phyloP scores from a whole-genome alignment of 139 green algal genomes.

The Chlamydomonas sp. region DNA sequence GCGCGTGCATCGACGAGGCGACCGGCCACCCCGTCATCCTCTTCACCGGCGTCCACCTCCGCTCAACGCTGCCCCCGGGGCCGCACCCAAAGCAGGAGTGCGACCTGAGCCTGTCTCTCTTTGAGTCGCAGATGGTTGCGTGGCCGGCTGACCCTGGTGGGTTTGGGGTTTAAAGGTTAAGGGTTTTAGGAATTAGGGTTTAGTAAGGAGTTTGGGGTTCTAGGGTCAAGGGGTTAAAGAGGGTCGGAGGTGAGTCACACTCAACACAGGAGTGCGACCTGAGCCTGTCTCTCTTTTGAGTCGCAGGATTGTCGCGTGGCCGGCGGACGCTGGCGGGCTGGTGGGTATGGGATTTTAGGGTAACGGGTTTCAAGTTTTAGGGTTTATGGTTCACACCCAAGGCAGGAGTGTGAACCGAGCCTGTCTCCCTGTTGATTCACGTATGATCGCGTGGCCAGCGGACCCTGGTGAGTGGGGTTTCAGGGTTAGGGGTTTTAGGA shows the following conservation, averaged over 20 bases:
- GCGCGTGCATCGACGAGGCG: slow-evolving; percentile 21
- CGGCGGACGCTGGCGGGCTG: slow-evolving; percentile 34
- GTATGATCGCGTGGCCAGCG: slow-evolving; percentile 48
- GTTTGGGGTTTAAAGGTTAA: too few species aligned
- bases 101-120: slow-evolving; percentile 64
- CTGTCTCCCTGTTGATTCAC: slow-evolving; percentile 76
- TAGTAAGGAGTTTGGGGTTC: too few species aligned
- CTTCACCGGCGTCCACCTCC: slow-evolving; percentile 48
- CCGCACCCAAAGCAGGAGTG: slow-evolving; percentile 37
- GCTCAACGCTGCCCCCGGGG: slow-evolving; percentile 5
- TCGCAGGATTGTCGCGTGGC: slow-evolving; percentile 53
- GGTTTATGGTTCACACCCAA: slow-evolving; percentile 36
- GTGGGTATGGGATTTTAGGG: too few species aligned
- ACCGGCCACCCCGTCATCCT: slow-evolving; percentile 31
- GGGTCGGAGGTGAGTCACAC: too few species aligned
- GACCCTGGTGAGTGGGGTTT: too few species aligned
- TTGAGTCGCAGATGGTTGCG: slow-evolving; percentile 70
- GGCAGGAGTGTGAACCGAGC: slow-evolving; percentile 43
- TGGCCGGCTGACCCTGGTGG: slow-evolving; percentile 36
- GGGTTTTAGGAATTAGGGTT: too few species aligned
- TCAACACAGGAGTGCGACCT: slow-evolving; percentile 48
- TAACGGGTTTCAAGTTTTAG: too few species aligned
- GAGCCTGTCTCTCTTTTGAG: slow-evolving; percentile 73
- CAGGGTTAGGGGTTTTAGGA: too few species aligned
- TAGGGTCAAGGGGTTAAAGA: too few species aligned